These are phyloP conservation scores for Haplosporangium gracile DNA, from an alignment of 192 early-diverging fungal genomes.

Conservation along the genomic window DNA sequence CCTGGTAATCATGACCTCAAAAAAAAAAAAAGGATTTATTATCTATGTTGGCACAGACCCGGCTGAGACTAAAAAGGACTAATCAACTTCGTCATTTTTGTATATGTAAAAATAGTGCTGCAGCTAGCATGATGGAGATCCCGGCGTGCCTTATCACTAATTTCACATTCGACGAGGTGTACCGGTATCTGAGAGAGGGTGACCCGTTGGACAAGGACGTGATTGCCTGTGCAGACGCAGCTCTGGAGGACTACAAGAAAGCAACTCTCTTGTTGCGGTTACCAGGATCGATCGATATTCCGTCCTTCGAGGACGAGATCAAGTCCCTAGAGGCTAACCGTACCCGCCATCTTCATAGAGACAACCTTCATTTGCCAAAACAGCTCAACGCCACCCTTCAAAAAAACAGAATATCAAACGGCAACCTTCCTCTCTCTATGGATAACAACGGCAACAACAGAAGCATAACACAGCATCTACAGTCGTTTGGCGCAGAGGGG, in stretches of 20 bases:
- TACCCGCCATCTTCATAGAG: not conserved
- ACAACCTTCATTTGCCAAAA: not conserved
- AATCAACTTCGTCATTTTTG: not conserved
- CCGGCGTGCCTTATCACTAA: conserved; percentile 70
- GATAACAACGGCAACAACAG: not conserved
- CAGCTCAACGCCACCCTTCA: not conserved
- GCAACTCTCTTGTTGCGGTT: conserved; percentile 65
- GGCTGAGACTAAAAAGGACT: not conserved
- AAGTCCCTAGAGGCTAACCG: conserved; percentile 16
- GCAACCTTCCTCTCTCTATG: not conserved
- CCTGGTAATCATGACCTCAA: conserved; percentile 57
- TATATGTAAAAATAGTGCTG: conserved; percentile 54
- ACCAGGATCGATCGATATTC: conserved; percentile 70
- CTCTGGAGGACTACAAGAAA: conserved; percentile 64
- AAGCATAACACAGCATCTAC: not conserved
- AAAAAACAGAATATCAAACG: not conserved
- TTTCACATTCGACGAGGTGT: conserved; percentile 75
- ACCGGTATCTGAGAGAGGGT: conserved; percentile 64
- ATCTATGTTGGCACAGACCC: not conserved
- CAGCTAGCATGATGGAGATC: conserved; percentile 62
- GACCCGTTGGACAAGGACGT: conserved; percentile 63
- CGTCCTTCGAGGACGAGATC: conserved; percentile 64
- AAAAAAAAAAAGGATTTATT: not conserved
- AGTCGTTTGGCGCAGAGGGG: no score
- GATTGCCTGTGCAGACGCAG: conserved; percentile 49